phyloP scores from a whole-genome alignment of 768 basidiomycete species.

The Sarcomyxa edulis region DNA sequence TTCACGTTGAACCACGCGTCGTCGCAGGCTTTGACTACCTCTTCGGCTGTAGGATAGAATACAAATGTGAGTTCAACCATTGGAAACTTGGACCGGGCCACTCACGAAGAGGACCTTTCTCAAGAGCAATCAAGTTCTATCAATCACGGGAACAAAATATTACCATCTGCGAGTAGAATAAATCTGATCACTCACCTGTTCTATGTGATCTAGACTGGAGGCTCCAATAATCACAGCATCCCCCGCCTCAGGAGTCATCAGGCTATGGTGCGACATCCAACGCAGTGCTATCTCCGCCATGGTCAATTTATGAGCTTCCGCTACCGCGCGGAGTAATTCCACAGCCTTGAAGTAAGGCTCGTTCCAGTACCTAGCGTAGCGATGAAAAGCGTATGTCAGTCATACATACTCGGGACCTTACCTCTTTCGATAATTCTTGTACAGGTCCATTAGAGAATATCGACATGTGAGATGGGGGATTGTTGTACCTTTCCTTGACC shows the following conservation, averaged over 20 bases:
- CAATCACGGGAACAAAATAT: not conserved
- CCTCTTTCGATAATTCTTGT: conserved; percentile 36
- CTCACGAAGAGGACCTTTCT: conserved; percentile 53
- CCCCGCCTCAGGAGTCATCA: conserved; percentile 39
- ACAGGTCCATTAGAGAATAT: no score
- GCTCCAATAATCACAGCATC: conserved; percentile 60
- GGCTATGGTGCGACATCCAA: conserved; percentile 58
- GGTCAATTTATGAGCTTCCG: conserved; percentile 39
- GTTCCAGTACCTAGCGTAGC: conserved; percentile 43
- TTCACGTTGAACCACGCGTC: conserved; percentile 44
- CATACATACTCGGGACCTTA: conserved; percentile 21
- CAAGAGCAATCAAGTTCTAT: conserved; percentile 44
- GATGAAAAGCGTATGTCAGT: not conserved
- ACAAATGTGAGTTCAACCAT: no score
- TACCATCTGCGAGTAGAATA: not conserved
- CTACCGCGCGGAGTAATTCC: conserved; percentile 34
- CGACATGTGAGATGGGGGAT: no score
- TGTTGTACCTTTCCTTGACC: conserved; percentile 37
- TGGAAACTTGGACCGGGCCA: conserved; percentile 3
- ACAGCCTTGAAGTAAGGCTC: conserved; percentile 47
- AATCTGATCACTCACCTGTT: conserved; percentile 27
- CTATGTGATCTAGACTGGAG: conserved; percentile 49
- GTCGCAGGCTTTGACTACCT: conserved; percentile 43
- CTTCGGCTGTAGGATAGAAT: conserved; percentile 29
- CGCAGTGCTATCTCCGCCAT: conserved; percentile 52